Evolutionary conservation across 768 basidiomycete genomes (phyloP).

Genomic region (Scleroderma citrinum): DNA sequence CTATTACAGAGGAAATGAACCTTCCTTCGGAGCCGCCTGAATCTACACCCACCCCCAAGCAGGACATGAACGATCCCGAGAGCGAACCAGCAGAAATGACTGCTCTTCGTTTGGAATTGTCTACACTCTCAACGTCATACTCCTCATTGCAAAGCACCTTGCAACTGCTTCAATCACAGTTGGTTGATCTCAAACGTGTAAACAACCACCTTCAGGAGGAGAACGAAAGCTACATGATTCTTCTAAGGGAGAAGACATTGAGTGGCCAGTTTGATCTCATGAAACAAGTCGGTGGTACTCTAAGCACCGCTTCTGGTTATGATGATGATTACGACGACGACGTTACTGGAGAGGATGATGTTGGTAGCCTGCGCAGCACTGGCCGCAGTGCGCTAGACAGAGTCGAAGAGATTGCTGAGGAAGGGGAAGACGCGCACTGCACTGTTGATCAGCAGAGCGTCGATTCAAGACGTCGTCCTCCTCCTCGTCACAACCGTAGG

Average conservation of each 20-base stretch:
- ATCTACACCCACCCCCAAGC: constrained; percentile 25
- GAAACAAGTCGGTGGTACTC: constrained; percentile 54
- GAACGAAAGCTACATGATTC: constrained; percentile 94
- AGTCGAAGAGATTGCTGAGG: constrained; percentile 44
- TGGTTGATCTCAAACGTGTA: constrained; percentile 81
- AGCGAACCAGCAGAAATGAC: constrained; percentile 86
- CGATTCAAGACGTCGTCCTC: constrained; percentile 36
- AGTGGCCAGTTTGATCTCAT: constrained; percentile 81
- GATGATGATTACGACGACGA: constrained; percentile 32
- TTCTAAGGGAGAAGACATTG: constrained; percentile 85
- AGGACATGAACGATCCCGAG: constrained; percentile 58
- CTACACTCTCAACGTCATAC: constrained; percentile 82
- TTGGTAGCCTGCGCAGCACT: constrained; percentile 51
- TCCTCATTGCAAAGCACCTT: constrained; percentile 78
- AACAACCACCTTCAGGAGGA: constrained; percentile 90
- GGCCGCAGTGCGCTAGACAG: constrained; percentile 55
- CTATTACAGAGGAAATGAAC: constrained; percentile 33
- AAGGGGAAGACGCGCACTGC: constrained; percentile 34
- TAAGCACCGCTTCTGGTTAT: constrained; percentile 35
- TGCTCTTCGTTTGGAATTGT: constrained; percentile 74
- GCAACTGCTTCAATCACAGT: constrained; percentile 76
- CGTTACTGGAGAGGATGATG: constrained; percentile 35
- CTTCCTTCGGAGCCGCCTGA: constrained; percentile 19
- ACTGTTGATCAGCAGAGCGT: constrained; percentile 33
- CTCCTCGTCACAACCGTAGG: constrained; percentile 44